phyloP scores from a whole-genome alignment of 1,284 basidiomycete species.

The Coniophora puteana region DNA sequence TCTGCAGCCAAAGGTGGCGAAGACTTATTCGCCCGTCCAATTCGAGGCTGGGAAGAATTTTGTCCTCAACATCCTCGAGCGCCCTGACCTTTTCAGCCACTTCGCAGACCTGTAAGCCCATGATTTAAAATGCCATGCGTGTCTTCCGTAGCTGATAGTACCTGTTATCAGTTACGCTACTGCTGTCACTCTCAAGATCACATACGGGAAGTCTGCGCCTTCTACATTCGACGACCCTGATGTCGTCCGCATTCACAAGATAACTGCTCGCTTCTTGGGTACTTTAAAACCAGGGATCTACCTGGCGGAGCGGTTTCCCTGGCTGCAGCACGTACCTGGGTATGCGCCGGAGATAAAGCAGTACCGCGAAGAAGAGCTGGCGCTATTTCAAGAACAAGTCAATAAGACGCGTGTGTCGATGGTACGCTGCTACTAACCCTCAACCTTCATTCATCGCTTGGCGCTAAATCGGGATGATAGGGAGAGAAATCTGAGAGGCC shows the following conservation, averaged over 20 bases:
- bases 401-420: conserved; percentile 39
- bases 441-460: background rate
- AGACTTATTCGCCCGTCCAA: conserved; percentile 42
- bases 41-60: conserved; percentile 41
- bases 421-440: conserved; percentile 26
- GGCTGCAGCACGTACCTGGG: conserved; percentile 53
- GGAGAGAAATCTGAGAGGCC: conserved; percentile 17
- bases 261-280: too few species aligned
- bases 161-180: conserved; percentile 44
- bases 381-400: conserved; percentile 49
- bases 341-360: conserved; percentile 48
- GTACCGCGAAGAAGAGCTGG: conserved; percentile 56
- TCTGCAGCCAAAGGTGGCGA: conserved; percentile 43
- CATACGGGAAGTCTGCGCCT: conserved; percentile 48
- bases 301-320: conserved; percentile 36
- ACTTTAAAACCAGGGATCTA: conserved; percentile 29
- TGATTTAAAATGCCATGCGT: background rate
- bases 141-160: background rate
- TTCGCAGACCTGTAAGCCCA: conserved; percentile 32
- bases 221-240: conserved; percentile 7
- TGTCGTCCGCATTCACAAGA: conserved; percentile 1
- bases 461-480: conserved; percentile 21
- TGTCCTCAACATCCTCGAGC: conserved; percentile 45
- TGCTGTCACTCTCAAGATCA: conserved; percentile 57
- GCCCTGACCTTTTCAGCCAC: conserved; percentile 42